These are phyloP conservation scores for Phylloporus rhodoxanthus DNA, from an alignment of 768 basidiomycete genomes.

Conservation along the genomic window DNA sequence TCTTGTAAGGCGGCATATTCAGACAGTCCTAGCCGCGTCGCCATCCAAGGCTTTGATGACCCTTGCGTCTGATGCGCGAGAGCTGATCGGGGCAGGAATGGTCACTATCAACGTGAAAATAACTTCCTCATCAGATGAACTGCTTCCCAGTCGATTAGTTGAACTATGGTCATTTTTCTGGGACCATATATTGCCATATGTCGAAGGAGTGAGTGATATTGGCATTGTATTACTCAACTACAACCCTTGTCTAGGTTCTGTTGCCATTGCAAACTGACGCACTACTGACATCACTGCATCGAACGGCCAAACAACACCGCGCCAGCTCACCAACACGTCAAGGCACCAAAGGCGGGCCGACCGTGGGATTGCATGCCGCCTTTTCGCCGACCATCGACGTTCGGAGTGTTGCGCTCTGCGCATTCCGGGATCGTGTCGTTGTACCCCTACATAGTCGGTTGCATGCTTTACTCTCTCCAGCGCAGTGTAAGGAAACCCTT, in stretches of 20 bases:
- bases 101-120: constrained; percentile 86
- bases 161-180: constrained; percentile 94
- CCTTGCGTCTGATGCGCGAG: constrained; percentile 73
- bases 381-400: constrained; percentile 66
- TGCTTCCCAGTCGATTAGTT: constrained; percentile 69
- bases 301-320: constrained; percentile 52
- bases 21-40: constrained; percentile 61
- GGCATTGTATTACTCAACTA: not conserved
- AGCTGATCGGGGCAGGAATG: constrained; percentile 85
- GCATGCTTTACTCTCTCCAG: constrained; percentile 47
- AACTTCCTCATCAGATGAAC: constrained; percentile 67
- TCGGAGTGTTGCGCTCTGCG: constrained; percentile 68
- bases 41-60: constrained; percentile 69
- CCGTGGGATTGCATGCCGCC: constrained; percentile 20
- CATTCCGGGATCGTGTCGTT: constrained; percentile 77
- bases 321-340: constrained; percentile 49
- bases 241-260: constrained; percentile 41
- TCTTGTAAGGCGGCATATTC: constrained; percentile 75
- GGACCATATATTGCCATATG: constrained; percentile 80
- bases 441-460: constrained; percentile 57
- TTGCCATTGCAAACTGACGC: constrained; percentile 59
- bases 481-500: constrained; percentile 51
- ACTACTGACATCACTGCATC: constrained; percentile 62
- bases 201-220: constrained; percentile 65
- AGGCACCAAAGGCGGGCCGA: constrained; percentile 35